Base-by-base conservation (phyloP, 495 filamentous ascomycete species). In the Podospora anserina region DNA sequence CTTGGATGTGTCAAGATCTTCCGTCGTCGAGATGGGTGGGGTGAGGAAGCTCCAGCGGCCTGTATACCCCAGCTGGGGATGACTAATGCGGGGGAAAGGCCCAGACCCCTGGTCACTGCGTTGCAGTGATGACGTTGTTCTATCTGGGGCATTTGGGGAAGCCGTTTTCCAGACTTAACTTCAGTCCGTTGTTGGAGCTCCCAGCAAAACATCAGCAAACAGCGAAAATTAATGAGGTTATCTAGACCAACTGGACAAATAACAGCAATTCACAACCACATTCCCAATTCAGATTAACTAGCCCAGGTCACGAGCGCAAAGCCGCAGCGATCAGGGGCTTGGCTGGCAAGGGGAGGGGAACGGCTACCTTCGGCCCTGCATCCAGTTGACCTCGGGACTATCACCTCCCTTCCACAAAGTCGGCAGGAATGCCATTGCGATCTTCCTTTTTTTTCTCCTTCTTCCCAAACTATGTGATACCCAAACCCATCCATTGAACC, bases 81-180 rank as follows among this genome's bases (percentile, higher is more conserved):
- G 64, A 69, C 70, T 69, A 72, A 69, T 69, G 70, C 70, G 70
- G 70, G 70, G 67, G 20, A 69, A 2, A 0, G 32, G 59, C 2
- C 15, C 13, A 15, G 19, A 44, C 66, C 57, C 26, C 58, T 34
- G 9, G 27, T 27, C 5, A 3, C 34, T 28, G 49, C n/a, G 23
- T n/a, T 26, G 44, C 53, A 59, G 28, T 59, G 61, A 69, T 72
- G 70, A 72, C 70, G 70, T 72, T 65, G 63, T 30, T 7, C 32
- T 30, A 62, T 65, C 27, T 30, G 32, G 58, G 44, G 44, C 56
- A 57, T 26, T 26, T 23, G 61, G 54, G 16, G 30, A 57, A 32
- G 54, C 28, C 16, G n/a, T 39, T 58, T 68, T 34, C 61, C 20
- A 9, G 39, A 23, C 9, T 49, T 11, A 1, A 49, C 39, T 49